These are phyloP conservation scores for Malus orientalis DNA, from an alignment of 306 rosid genomes.

Conservation along the genomic window DNA sequence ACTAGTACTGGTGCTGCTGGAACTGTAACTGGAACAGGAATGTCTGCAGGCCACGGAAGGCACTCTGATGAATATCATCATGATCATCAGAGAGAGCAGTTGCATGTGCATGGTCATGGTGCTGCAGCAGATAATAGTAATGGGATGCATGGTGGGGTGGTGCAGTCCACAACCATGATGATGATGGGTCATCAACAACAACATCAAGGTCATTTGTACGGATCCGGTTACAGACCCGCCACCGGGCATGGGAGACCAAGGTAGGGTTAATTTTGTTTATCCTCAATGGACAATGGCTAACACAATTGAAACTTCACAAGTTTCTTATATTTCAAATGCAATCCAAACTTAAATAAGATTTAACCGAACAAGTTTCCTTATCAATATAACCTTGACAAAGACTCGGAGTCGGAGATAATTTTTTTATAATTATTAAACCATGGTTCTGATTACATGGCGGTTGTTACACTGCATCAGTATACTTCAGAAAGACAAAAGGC, in stretches of 20 bases:
- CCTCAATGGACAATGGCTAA: neutral
- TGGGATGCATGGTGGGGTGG: conserved; percentile 31
- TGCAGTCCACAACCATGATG: conserved; percentile 5
- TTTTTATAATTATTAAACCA: neutral
- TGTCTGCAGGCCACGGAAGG: neutral
- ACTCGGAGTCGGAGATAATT: neutral
- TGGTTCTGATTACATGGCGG: neutral
- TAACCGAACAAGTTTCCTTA: no score
- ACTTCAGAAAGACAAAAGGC: neutral
- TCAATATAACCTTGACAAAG: neutral
- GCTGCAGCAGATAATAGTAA: neutral
- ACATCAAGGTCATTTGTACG: conserved; percentile 40
- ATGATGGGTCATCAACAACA: conserved; percentile 36
- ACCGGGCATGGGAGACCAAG: no score
- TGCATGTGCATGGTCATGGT: no score
- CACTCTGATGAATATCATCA: neutral
- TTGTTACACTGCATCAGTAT: neutral
- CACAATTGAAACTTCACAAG: neutral
- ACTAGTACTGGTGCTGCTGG: neutral
- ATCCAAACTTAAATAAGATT: no score
- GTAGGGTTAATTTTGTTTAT: no score
- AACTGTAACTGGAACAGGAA: neutral
- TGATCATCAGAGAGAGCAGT: conserved; percentile 13
- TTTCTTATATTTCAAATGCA: no score
- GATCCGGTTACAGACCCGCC: conserved; percentile 12